Conservation (phyloP, 768 basidiomycete species). For the Rhodotorula babjevae region DNA sequence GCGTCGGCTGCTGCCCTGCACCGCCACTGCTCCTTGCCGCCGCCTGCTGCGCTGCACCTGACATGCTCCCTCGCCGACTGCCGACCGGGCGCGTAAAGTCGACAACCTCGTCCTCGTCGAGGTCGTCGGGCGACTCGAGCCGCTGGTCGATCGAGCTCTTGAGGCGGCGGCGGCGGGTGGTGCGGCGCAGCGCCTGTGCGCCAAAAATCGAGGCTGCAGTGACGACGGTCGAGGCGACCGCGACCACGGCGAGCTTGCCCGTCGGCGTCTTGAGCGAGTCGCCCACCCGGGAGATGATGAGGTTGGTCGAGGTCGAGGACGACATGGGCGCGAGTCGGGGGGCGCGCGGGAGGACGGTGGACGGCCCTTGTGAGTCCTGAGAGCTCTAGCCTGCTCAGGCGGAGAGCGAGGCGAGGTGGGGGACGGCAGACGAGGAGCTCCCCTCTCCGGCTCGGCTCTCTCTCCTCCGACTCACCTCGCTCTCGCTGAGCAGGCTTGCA, state of each 20-base stretch:
- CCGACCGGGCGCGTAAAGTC: conserved; percentile 30
- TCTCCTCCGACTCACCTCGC: no score
- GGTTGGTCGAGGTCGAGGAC: background rate
- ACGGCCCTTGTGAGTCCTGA: no score
- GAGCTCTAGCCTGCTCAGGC: no score
- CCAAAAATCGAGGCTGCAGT: conserved; percentile 24
- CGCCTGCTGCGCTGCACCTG: background rate
- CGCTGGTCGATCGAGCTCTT: conserved; percentile 13
- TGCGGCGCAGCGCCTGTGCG: conserved; percentile 18
- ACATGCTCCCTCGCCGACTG: conserved; percentile 11
- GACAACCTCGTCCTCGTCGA: conserved; percentile 31
- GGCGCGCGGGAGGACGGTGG: no score
- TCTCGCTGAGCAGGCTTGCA: no score
- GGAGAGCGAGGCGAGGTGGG: no score
- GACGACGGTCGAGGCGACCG: conserved; percentile 14
- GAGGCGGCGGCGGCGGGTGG: conserved; percentile 3
- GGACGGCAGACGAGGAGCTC: no score
- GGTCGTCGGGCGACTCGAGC: conserved; percentile 5
- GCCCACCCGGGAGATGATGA: conserved; percentile 10
- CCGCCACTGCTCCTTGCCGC: background rate
- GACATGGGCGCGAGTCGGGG: background rate
- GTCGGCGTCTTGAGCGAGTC: conserved; percentile 17
- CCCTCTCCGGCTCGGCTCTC: no score
- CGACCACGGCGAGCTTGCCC: conserved; percentile 21
- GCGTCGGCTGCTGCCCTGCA: no score